phyloP scores from a whole-genome alignment of 2,329 filamentous ascomycete genomes.

The Calonectria honghensis region DNA sequence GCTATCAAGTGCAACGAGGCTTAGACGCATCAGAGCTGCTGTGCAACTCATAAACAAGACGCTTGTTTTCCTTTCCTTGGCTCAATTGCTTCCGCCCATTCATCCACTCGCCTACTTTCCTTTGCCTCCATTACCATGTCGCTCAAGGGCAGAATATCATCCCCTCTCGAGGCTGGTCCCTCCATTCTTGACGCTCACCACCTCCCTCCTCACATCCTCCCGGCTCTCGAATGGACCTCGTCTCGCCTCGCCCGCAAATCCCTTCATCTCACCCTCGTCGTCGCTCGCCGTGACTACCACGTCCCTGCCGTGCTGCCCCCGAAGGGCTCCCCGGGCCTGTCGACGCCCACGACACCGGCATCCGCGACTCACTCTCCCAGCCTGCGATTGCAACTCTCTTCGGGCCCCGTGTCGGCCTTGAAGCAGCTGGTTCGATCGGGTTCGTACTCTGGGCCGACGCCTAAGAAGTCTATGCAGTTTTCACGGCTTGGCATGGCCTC shows the following conservation, averaged over 20 bases:
- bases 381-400: constrained; percentile 58
- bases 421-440: constrained; percentile 58
- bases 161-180: constrained; percentile 77
- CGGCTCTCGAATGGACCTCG: constrained; percentile 76
- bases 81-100: not conserved
- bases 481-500: constrained; percentile 55
- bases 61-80: not conserved
- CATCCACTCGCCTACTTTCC: not conserved
- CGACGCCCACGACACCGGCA: constrained; percentile 56
- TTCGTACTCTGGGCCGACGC: constrained; percentile 46
- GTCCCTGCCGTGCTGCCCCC: constrained; percentile 63
- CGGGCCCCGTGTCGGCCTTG: constrained; percentile 58
- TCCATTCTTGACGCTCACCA: constrained; percentile 76
- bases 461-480: constrained; percentile 52
- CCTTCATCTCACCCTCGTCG: constrained; percentile 74
- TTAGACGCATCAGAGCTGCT: constrained; percentile 6
- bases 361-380: constrained; percentile 55
- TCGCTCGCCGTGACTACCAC: constrained; percentile 74
- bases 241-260: constrained; percentile 72
- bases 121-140: constrained; percentile 59
- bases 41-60: not conserved
- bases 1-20: not conserved
- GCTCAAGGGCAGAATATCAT: constrained; percentile 76
- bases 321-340: constrained; percentile 43
- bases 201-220: constrained; percentile 72